Evolutionary conservation across 2,329 filamentous ascomycete genomes (phyloP), one percentile per base, ranked within the genome.

Genomic region (Fusarium sp.): DNA sequence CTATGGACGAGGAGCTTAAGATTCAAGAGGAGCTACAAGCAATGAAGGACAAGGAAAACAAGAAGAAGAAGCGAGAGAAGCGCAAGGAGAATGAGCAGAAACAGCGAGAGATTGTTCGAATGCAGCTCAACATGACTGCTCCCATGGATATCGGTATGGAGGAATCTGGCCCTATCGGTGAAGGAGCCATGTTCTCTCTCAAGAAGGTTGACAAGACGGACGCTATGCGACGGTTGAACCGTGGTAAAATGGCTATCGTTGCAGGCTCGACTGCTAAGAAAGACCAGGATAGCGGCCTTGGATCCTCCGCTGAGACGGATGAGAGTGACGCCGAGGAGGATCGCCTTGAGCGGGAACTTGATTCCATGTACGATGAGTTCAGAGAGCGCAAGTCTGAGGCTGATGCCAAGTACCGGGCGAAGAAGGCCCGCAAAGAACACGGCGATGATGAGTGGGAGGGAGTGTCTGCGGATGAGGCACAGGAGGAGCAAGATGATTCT

Each of bases 71-170:
- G 85, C 93, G 95, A 77, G 94, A 97, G 79, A 91, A 93, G 76
- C 90, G 95, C 74, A 94, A 89, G 78, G 95, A 97, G 69, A 99
- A 99, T 75, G 97, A 99, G 83, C 92, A 92, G 82, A 98, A 97
- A 84, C 94, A 97, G 77, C 97, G 94, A 77, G 97, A 98, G 75
- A 95, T 98, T 69, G 88, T 97, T n/a, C 92, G 97, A 37, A 93
- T 99, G 93, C 97, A 99, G 83, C 91, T 99, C 86, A 93, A 98
- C 85, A 99, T 99, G 97, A 93, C 92, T 3, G 94, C 95, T 1
- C 97, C 97, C 9, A 97, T 95, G 88, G 97, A 99, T 74, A 98
- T 99, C 73, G 97, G 97, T 79, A 90, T 97, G 85, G 97, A 98
- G 81, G 95, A 97, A 83, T 85, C 90, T 27, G 94, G 94, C 0